Base-by-base conservation (phyloP, 305 asterid genomes). In the Lippia alba region DNA sequence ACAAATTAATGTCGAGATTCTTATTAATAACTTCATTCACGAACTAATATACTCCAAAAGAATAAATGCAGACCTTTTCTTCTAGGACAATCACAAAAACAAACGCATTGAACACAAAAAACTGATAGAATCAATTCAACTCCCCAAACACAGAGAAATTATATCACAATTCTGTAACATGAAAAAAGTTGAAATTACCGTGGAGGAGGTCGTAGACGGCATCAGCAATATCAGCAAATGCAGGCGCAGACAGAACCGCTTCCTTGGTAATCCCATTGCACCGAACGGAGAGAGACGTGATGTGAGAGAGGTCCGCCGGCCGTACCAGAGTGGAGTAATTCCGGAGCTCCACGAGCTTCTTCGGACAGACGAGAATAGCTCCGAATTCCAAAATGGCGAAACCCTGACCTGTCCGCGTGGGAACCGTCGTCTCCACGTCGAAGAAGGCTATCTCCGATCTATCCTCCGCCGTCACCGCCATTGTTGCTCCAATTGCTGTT, bases 391-490 rank as follows among this genome's bases (percentile, higher is more conserved):
- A 17, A 24, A 94, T 82, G 9, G 90, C 88, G 53, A 66, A 82
- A 1, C 96, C 90, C 65, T 83, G 96, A 0, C 98, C 96, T 11
- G 77, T 50, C 17, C 96, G 88, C 61, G 84, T 81, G 19, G 97
- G 99, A 9, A 89, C 87, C 19, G 91, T 92, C 54, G 99, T 94
- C 77, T 94, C 99, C 74, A 94, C 64, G 59, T 94, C 99, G 81
- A 92, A 92, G 86, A 94, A 94, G 2, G 87, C 98, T n/a, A 92
- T 93, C 76, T 92, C 98, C 11, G 94, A 78, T 74, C 85, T 78
- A 44, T 90, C 96, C 10, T 56, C 82, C 11, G 20, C 72, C 68
- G 64, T 61, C 72, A 64, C 59, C 63, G 69, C 82, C 88, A 81
- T 83, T 69, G 64, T 68, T 39, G 12, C 40, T 6, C 56, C 40